phyloP scores from a whole-genome alignment of 768 basidiomycete species.

The Suillus tomentosus region DNA sequence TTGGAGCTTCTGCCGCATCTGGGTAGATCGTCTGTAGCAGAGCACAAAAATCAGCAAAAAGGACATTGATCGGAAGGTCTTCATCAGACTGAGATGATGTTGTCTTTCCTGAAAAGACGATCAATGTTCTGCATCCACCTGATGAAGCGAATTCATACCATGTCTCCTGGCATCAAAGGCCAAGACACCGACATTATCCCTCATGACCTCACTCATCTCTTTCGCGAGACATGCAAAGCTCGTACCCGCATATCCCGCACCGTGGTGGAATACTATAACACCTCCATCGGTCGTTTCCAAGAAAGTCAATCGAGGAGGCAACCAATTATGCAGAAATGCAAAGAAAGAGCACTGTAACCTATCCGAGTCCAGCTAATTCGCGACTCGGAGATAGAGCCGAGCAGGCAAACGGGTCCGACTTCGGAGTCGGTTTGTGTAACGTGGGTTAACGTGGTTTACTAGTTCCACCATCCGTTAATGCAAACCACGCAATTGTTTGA shows the following conservation, averaged over 20 bases:
- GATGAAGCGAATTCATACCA: conserved; percentile 50
- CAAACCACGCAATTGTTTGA: no score
- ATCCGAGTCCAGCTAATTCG: no score
- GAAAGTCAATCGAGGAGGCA: no score
- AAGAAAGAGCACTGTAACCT: no score
- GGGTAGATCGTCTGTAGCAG: conserved; percentile 73
- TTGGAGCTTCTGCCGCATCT: conserved; percentile 61
- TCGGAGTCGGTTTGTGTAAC: no score
- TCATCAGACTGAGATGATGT: conserved; percentile 25
- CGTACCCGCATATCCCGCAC: conserved; percentile 89
- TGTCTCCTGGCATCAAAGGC: conserved; percentile 85
- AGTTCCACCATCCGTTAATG: no score
- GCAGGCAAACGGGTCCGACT: no score
- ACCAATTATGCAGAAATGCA: no score
- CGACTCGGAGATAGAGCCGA: no score
- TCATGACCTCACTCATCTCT: conserved; percentile 60
- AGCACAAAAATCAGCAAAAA: conserved; percentile 74
- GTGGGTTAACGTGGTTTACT: no score
- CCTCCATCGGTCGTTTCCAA: conserved; percentile 38
- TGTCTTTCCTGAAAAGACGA: conserved; percentile 21
- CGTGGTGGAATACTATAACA: conserved; percentile 92
- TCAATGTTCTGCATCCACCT: conserved; percentile 4
- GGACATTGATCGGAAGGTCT: conserved; percentile 64
- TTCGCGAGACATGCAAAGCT: conserved; percentile 92
- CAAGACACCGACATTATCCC: conserved; percentile 79